Evolutionary conservation across 31 red algal species (phyloP), one percentile per base, ranked within the genome.

Genomic region (Asparagopsis taxiformis): DNA sequence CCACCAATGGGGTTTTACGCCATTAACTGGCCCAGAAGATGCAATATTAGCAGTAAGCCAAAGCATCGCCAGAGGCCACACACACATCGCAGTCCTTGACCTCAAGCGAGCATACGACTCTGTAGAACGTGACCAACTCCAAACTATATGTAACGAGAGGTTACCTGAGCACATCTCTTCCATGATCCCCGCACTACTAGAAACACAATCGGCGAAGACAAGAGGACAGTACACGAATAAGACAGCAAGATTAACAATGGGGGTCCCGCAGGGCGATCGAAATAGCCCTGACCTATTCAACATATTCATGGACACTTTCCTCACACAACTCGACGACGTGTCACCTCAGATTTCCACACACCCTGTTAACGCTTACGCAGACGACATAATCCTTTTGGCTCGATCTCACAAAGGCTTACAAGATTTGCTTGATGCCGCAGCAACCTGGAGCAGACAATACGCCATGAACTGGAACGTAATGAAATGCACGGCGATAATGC

Each of bases 231-330:
- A 6, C 5, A 43, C 38, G 15, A 3, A 23, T 11, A 5, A 34
- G 9, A 26, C 20, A 9, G 66, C 32, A 19, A 30, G 3, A 53
- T 20, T 70, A 3, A 53, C 2, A 31, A 44, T 52, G 2, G 66
- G 66, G 16, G 16, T 70, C n/a, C 66, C 53, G 19, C 70, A 75
- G 36, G 51, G 53, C 9, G 53, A 61, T 25, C 37, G 32, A 11
- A 57, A 19, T 26, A 60, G 54, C 70, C 70, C 53, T 9, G 10
- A 2, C 1, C 70, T 75, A 26, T 60, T 32, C 7, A 75, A 75
- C 35, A 16, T 75, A 5, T 58, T 60, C 53, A 59, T 75, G 54
- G 54, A 75, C 16, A 75, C 70, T 13, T 59, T 75, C 5, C 39
- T 67, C 1, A 1, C 7, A 3, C 5, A 67, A 2, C 11, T 30